Evolutionary conservation across 331 rosid genomes (phyloP).

Genomic region (Stylosanthes scabra): DNA sequence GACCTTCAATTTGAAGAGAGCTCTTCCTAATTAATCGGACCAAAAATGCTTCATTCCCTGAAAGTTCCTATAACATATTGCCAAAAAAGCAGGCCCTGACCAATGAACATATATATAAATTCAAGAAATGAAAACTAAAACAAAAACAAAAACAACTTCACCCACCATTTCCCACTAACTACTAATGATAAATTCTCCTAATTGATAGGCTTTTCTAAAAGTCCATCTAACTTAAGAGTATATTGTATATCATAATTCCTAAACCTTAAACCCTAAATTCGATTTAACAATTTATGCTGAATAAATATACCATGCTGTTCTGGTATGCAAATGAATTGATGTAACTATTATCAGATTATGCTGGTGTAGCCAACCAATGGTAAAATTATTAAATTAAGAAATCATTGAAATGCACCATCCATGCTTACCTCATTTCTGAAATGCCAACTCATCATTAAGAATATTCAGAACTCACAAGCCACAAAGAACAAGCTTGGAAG

Average conservation of each 20-base stretch:
- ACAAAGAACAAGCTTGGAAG: conserved; percentile 78
- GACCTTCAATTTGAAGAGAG: conserved; percentile 1
- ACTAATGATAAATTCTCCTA: too few species aligned
- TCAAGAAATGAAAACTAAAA: background rate
- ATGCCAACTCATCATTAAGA: background rate
- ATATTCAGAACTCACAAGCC: conserved; percentile 38
- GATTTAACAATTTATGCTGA: too few species aligned
- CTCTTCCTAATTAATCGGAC: conserved; percentile 48
- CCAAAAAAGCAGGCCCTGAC: background rate
- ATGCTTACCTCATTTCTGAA: background rate
- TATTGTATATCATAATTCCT: too few species aligned
- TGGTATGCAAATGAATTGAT: too few species aligned
- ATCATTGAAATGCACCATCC: too few species aligned
- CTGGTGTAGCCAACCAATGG: background rate
- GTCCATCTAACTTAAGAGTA: too few species aligned
- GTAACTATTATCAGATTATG: too few species aligned
- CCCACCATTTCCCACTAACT: too few species aligned
- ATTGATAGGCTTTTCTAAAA: too few species aligned
- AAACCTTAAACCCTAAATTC: background rate
- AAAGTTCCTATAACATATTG: background rate
- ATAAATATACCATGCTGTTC: too few species aligned
- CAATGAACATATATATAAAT: too few species aligned
- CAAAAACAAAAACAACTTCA: background rate
- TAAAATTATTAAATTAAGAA: too few species aligned
- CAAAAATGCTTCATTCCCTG: conserved; percentile 55